phyloP scores from a whole-genome alignment of 352 stramenopile genomes.

The Pseudoperonospora humuli region DNA sequence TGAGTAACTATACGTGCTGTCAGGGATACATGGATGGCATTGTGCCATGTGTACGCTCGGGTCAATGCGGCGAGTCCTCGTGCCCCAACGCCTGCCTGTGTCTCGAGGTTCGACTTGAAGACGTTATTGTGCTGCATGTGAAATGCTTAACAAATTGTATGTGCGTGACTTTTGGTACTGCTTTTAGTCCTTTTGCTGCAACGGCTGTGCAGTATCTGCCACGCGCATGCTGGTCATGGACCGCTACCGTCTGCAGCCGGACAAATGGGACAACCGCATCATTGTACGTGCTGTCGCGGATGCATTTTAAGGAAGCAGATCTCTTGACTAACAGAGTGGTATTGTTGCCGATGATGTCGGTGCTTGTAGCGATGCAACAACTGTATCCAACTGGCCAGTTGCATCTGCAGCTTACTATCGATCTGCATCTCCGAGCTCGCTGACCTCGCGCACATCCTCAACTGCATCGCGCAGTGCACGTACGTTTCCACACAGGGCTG shows the following conservation, averaged over 20 bases:
- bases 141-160: not conserved
- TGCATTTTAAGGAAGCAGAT: not conserved
- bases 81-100: slow-evolving; percentile 89
- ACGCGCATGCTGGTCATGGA: slow-evolving; percentile 89
- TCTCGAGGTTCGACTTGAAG: slow-evolving; percentile 53
- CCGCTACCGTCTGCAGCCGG: slow-evolving; percentile 81
- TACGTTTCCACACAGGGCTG: slow-evolving; percentile 89
- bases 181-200: slow-evolving; percentile 66
- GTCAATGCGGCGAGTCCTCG: slow-evolving; percentile 74
- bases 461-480: slow-evolving; percentile 87
- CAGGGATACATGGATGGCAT: slow-evolving; percentile 89
- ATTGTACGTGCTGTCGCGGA: slow-evolving; percentile 46
- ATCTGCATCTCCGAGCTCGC: slow-evolving; percentile 59
- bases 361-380: slow-evolving; percentile 83
- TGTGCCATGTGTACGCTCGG: slow-evolving; percentile 81
- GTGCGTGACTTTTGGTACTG: not conserved
- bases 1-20: slow-evolving; percentile 90
- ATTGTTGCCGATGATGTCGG: slow-evolving; percentile 1
- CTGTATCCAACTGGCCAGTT: slow-evolving; percentile 79
- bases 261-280: slow-evolving; percentile 91
- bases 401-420: slow-evolving; percentile 70
- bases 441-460: slow-evolving; percentile 75
- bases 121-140: not conserved
- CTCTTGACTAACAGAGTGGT: slow-evolving; percentile 1
- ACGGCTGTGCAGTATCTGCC: slow-evolving; percentile 85